These are phyloP conservation scores for Exobasidium cylindrosporum DNA, from an alignment of 1,284 basidiomycete species.

Conservation along the genomic window DNA sequence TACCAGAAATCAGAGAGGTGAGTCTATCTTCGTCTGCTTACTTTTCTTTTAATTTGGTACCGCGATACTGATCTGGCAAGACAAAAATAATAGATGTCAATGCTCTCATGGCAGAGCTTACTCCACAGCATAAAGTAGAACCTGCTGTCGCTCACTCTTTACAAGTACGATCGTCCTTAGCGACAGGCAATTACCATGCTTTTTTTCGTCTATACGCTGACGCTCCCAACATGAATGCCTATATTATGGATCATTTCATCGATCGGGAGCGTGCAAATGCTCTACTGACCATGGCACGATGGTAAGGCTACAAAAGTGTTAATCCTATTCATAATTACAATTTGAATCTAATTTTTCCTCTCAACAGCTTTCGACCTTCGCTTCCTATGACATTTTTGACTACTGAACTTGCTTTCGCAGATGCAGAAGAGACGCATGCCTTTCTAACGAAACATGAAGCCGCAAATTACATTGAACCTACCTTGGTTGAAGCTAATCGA, in stretches of 20 bases:
- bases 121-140: slow-evolving; percentile 77
- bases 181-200: slow-evolving; percentile 88
- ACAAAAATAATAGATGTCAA: slow-evolving; percentile 71
- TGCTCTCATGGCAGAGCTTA: slow-evolving; percentile 91
- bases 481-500: slow-evolving; percentile 23
- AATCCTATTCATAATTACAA: too few species aligned
- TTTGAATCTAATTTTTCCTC: slow-evolving; percentile 10
- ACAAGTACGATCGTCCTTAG: slow-evolving; percentile 77
- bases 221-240: slow-evolving; percentile 95
- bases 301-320: too few species aligned
- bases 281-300: slow-evolving; percentile 83
- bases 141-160: slow-evolving; percentile 82
- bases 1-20: slow-evolving; percentile 88
- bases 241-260: slow-evolving; percentile 99
- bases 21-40: not conserved
- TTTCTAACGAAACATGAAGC: slow-evolving; percentile 74
- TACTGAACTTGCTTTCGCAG: slow-evolving; percentile 79
- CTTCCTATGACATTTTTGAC: slow-evolving; percentile 74
- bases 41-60: not conserved
- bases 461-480: slow-evolving; percentile 63
- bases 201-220: slow-evolving; percentile 80
- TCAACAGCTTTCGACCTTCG: slow-evolving; percentile 43
- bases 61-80: not conserved
- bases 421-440: slow-evolving; percentile 64
- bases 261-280: slow-evolving; percentile 84